Base-by-base conservation (phyloP, 23 red algal genomes). In the Gracilaria caudata region DNA sequence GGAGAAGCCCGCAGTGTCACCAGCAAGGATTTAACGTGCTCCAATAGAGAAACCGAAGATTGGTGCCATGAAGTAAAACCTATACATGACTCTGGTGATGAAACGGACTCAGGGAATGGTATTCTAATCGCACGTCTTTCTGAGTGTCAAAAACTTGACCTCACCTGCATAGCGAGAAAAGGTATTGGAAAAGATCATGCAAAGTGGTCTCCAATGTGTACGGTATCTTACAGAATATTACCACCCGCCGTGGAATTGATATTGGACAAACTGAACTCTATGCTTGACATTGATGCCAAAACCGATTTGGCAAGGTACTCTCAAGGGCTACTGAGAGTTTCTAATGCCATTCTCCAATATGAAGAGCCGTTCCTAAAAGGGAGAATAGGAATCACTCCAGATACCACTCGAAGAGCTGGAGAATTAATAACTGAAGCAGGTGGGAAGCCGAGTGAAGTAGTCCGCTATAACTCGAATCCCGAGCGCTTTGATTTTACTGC, bases 141-240 rank as follows among this genome's bases (percentile, higher is more conserved):
- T 0, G 49, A 60, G 37, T 93, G 89, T 9, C 97, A 99, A 65
- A 45, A 78, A 6, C 61, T 99, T 40, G 40, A 95, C 49, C 91
- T 95, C 34, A 49, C 26, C 24, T 81, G 78, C 60, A 39, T 95
- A 16, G 97, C 93, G 14, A 84, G 86, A 49, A 99, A 99, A 72
- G 97, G 97, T n/a, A 77, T 94, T 20, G 97, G 93, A 24, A 94
- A 99, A 64, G 97, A 99, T 35, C 97, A 99, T 73, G 97, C 97
- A 2, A 99, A 99, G 66, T 95, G 93, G 93, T 95, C 93, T 51
- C 90, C 97, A 7, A 88, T 96, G 63, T 89, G 87, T 58, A 95
- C 97, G 33, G 94, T 94, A 14, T 68, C 86, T 1, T 99, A 91
- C 85, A 43, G 87, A 24, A 95, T 87, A 39, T 80, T 88, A 7